Evolutionary conservation across 2,329 filamentous ascomycete genomes (phyloP).

Genomic region (Nemania sp.): DNA sequence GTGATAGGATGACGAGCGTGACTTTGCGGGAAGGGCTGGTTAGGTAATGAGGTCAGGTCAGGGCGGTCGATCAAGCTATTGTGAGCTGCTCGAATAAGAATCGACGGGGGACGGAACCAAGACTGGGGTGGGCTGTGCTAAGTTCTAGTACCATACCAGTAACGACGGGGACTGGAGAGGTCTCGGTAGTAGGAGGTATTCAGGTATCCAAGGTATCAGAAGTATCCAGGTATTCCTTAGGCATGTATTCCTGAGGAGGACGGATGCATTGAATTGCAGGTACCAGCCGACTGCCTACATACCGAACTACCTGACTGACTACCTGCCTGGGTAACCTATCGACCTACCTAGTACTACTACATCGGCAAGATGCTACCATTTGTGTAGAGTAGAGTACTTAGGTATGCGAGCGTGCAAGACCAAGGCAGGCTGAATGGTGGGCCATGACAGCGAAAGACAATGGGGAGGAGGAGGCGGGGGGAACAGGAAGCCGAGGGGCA

Average conservation of each 20-base stretch:
- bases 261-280: slow-evolving; percentile 16
- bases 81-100: slow-evolving; percentile 28
- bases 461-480: background rate
- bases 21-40: slow-evolving; percentile 41
- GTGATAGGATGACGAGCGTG: slow-evolving; percentile 43
- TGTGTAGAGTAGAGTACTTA: background rate
- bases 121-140: slow-evolving; percentile 29
- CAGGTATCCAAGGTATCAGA: too few relatives aligned
- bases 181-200: slow-evolving; percentile 17
- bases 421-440: slow-evolving; percentile 9
- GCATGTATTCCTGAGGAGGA: slow-evolving; percentile 9
- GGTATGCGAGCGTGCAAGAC: slow-evolving; percentile 2
- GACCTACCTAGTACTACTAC: background rate
- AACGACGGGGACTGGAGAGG: slow-evolving; percentile 21
- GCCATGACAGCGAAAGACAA: slow-evolving; percentile 7
- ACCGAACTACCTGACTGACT: too few relatives aligned
- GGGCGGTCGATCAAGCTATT: slow-evolving; percentile 33
- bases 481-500: background rate
- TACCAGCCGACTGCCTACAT: slow-evolving; percentile 14
- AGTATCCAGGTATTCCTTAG: slow-evolving; percentile 19
- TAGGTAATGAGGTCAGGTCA: slow-evolving; percentile 37
- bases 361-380: background rate
- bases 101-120: slow-evolving; percentile 28
- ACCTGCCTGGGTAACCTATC: too few relatives aligned
- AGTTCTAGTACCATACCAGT: slow-evolving; percentile 15